phyloP scores from a whole-genome alignment of 352 stramenopile genomes.

The Phytophthora lateralis region DNA sequence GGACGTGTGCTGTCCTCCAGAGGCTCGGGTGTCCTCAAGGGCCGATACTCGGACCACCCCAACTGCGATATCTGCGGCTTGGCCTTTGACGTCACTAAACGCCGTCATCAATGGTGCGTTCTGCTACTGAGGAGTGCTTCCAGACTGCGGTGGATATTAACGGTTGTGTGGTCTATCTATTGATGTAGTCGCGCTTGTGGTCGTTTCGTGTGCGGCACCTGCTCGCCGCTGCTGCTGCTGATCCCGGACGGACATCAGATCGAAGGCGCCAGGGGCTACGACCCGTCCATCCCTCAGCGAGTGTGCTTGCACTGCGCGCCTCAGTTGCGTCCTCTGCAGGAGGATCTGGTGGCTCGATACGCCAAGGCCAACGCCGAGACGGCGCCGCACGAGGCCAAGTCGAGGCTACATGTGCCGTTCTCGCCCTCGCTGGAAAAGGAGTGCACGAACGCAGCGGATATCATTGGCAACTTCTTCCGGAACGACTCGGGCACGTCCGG shows the following conservation, averaged over 20 bases:
- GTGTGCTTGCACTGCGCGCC: constrained; percentile 61
- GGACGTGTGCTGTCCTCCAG: constrained; percentile 7
- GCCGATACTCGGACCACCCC: constrained; percentile 64
- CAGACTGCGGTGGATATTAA: constrained; percentile 7
- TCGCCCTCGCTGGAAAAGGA: constrained; percentile 59
- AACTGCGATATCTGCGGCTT: constrained; percentile 70
- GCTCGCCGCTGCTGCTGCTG: constrained; percentile 60
- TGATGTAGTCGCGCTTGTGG: constrained; percentile 55
- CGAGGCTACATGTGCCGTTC: constrained; percentile 58
- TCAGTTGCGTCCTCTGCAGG: constrained; percentile 50
- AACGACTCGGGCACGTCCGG: constrained; percentile 49
- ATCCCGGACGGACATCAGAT: constrained; percentile 61
- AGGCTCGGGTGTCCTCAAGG: constrained; percentile 40
- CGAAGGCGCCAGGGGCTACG: constrained; percentile 54
- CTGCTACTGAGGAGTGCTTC: background rate
- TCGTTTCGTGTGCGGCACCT: constrained; percentile 57
- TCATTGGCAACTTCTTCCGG: constrained; percentile 73
- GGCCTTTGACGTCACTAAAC: constrained; percentile 65
- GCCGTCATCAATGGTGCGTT: constrained; percentile 64
- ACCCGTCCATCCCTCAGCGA: constrained; percentile 58
- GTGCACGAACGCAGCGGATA: constrained; percentile 66
- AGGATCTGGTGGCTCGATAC: constrained; percentile 50
- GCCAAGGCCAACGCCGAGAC: constrained; percentile 52
- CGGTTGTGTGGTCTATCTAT: constrained; percentile 3
- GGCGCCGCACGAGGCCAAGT: constrained; percentile 42